Conservation (phyloP, 371 early-diverging fungal species). For the Mortierella sp. region DNA sequence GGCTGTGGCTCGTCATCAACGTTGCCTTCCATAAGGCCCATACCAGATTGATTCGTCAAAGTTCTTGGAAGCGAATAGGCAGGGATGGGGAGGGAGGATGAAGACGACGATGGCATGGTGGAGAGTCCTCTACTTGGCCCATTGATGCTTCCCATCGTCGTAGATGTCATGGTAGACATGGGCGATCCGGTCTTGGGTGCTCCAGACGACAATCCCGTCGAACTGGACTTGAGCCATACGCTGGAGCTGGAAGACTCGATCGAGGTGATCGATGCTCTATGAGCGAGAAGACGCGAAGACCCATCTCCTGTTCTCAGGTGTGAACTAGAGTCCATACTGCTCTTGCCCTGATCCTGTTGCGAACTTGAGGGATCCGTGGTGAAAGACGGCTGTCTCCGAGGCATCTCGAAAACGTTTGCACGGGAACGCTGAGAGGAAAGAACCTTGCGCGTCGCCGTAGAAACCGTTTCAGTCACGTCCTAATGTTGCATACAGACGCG, state of each 20-base stretch:
- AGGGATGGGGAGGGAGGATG: slow-evolving; percentile 19
- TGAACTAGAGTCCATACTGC: slow-evolving; percentile 14
- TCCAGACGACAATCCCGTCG: background rate
- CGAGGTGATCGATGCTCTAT: slow-evolving; percentile 41
- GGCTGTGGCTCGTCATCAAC: slow-evolving; percentile 24
- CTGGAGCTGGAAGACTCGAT: slow-evolving; percentile 49
- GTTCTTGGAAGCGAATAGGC: slow-evolving; percentile 2
- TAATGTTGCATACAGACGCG: background rate
- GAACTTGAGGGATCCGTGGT: background rate
- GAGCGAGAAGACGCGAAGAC: slow-evolving; percentile 10
- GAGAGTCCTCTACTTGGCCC: slow-evolving; percentile 9
- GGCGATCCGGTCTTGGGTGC: slow-evolving; percentile 27
- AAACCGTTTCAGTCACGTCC: slow-evolving; percentile 14
- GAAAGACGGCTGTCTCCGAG: slow-evolving; percentile 28
- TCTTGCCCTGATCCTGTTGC: slow-evolving; percentile 15
- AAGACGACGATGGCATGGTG: slow-evolving; percentile 12
- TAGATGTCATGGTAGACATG: slow-evolving; percentile 43
- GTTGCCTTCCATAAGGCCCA: slow-evolving; percentile 19
- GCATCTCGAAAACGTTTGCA: slow-evolving; percentile 28
- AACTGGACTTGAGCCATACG: slow-evolving; percentile 30
- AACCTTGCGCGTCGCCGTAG: slow-evolving; percentile 25
- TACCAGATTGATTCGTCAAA: slow-evolving; percentile 9
- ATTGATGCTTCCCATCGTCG: slow-evolving; percentile 49
- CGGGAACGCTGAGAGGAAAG: slow-evolving; percentile 26
- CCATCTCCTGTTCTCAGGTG: slow-evolving; percentile 12